Conservation (phyloP, 164 flowering plant species). For the Kingdonia uniflora region DNA sequence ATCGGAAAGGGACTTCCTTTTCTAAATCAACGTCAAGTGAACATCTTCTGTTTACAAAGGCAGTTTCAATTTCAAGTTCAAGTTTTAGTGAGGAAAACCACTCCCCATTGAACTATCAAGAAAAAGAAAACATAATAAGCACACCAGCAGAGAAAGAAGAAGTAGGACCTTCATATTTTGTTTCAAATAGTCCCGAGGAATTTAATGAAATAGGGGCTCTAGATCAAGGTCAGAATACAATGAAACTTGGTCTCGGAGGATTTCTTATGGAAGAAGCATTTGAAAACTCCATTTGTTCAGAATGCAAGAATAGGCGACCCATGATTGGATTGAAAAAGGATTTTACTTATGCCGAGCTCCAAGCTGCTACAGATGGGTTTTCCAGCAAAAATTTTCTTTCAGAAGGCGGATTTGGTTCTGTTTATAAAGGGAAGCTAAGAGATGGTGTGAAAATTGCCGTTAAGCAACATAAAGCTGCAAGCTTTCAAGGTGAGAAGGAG, state of each 20-base stretch:
- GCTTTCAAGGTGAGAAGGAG: constrained; percentile 51
- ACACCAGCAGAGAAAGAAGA: constrained; percentile 11
- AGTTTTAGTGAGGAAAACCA: constrained; percentile 4
- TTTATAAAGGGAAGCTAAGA: constrained; percentile 32
- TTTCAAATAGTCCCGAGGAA: constrained; percentile 3
- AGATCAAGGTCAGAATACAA: constrained; percentile 12
- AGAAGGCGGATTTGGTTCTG: constrained; percentile 60
- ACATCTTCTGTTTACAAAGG: constrained; percentile 1
- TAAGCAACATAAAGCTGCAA: constrained; percentile 42
- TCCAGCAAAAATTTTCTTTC: constrained; percentile 29
- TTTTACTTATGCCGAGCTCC: constrained; percentile 37
- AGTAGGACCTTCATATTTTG: constrained; percentile 6
- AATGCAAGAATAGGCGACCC: constrained; percentile 40
- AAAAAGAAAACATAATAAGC: constrained; percentile 4
- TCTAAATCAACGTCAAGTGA: constrained; percentile 17
- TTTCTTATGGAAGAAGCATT: constrained; percentile 13
- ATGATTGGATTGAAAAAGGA: constrained; percentile 25
- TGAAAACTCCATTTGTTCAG: constrained; percentile 22
- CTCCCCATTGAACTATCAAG: constrained; percentile 4
- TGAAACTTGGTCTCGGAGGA: constrained; percentile 9
- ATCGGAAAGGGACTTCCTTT: neutral
- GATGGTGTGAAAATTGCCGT: constrained; percentile 39
- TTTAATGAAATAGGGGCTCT: constrained; percentile 10
- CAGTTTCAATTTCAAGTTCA: constrained; percentile 13
- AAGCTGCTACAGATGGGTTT: constrained; percentile 43